A percentile compares a stretch with the other conserved stretches of the same genome.
These are phyloP conservation scores for Carpinus fangiana DNA, from an alignment of 306 rosid species.

Conservation along the genomic window DNA sequence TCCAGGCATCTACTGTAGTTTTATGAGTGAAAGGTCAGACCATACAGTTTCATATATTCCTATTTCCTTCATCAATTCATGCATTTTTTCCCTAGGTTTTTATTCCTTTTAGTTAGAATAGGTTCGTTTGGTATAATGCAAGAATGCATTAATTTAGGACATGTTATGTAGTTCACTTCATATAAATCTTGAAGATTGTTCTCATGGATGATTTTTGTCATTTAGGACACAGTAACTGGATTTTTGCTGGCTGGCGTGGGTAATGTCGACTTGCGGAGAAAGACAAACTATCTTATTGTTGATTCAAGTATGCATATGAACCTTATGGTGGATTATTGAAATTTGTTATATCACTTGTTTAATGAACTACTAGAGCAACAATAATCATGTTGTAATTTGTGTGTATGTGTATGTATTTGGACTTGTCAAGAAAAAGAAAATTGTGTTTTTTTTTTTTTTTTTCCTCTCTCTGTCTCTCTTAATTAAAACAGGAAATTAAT, in stretches of 20 bases:
- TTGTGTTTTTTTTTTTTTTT: background rate
- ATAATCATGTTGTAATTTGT: conserved; percentile 29
- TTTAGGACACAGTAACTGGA: conserved; percentile 88
- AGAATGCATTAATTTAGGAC: background rate
- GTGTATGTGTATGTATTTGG: background rate
- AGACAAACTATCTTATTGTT: conserved; percentile 89
- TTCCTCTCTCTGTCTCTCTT: background rate
- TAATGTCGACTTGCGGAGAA: conserved; percentile 87
- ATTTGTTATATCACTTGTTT: background rate
- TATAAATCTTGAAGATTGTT: background rate
- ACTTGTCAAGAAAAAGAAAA: background rate
- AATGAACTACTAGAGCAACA: background rate
- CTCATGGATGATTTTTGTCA: background rate
- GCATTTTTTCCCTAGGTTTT: background rate
- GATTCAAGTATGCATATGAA: conserved; percentile 73
- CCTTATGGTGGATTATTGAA: background rate
- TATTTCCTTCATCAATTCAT: background rate
- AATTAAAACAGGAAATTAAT: background rate
- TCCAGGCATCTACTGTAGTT: background rate
- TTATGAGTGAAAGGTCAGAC: background rate
- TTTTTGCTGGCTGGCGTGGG: conserved; percentile 98
- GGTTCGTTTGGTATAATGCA: background rate
- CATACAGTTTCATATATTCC: background rate
- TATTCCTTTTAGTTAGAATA: background rate
- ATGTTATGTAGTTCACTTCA: background rate